These are phyloP conservation scores for Calonectria multiphialidica DNA, from an alignment of 2,329 filamentous ascomycete species.

Conservation along the genomic window DNA sequence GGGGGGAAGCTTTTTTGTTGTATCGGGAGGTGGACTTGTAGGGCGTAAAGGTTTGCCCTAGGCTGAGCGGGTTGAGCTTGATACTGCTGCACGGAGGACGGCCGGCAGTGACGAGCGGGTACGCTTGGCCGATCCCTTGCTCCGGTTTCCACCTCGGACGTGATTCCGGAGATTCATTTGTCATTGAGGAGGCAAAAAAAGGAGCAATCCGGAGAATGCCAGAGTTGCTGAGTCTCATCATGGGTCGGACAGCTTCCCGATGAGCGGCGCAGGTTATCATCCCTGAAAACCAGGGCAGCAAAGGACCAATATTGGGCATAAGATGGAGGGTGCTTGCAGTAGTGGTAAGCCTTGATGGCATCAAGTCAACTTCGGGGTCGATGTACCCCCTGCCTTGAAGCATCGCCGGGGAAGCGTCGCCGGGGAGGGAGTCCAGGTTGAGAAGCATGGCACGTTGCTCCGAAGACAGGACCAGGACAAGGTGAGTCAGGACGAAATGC, in stretches of 20 bases:
- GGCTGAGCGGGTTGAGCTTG: constrained; percentile 53
- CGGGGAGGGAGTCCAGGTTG: neutral
- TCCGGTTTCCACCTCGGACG: constrained; percentile 55
- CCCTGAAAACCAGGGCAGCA: too few relatives aligned
- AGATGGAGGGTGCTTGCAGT: neutral
- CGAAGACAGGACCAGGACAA: neutral
- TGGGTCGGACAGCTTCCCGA: too few relatives aligned
- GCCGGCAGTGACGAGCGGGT: constrained; percentile 54
- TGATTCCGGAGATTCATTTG: constrained; percentile 61
- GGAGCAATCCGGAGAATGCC: neutral
- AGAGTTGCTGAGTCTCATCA: neutral
- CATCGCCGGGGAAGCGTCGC: neutral
- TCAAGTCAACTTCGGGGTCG: neutral
- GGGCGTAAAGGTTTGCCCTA: constrained; percentile 56
- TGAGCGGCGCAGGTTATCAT: too few relatives aligned
- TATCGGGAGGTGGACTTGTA: constrained; percentile 51
- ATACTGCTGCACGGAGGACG: constrained; percentile 64
- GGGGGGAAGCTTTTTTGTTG: neutral
- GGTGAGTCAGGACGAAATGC: neutral
- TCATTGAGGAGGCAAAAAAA: neutral
- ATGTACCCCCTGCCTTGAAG: neutral
- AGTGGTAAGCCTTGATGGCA: neutral
- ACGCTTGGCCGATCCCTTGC: constrained; percentile 51
- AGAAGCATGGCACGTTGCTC: neutral
- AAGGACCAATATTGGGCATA: too few relatives aligned